Conservation (phyloP, 768 basidiomycete genomes). For the Tephrocybe sp. region DNA sequence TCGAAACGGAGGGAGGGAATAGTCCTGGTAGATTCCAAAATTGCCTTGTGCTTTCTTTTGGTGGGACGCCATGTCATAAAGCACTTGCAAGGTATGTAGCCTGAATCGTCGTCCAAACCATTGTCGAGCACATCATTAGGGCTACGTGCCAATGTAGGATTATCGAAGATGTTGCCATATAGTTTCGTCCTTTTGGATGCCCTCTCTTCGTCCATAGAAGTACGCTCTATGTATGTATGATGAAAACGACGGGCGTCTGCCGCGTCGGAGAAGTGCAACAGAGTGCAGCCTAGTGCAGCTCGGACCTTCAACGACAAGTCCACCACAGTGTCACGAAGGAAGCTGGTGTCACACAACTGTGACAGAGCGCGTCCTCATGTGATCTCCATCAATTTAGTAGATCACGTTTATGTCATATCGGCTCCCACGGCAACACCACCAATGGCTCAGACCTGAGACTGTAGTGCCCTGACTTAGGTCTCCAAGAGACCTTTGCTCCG, state of each 20-base stretch:
- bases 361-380: constrained; percentile 15
- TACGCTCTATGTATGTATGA: constrained; percentile 17
- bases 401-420: constrained; percentile 1
- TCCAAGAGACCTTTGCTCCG: background rate
- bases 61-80: constrained; percentile 44
- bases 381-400: constrained; percentile 2
- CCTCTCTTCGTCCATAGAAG: background rate
- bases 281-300: no score
- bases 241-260: no score
- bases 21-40: constrained; percentile 26
- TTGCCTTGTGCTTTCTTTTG: constrained; percentile 26
- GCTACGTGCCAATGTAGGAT: constrained; percentile 25
- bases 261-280: no score
- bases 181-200: constrained; percentile 10
- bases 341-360: background rate
- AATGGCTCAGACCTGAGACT: constrained; percentile 1
- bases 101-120: constrained; percentile 27
- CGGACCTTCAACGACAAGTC: no score
- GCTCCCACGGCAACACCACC: constrained; percentile 7
- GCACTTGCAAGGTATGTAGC: constrained; percentile 39
- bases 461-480: no score
- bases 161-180: constrained; percentile 15
- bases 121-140: constrained; percentile 30
- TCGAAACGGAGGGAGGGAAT: constrained; percentile 32
- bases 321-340: background rate